A percentile compares a stretch with the other conserved stretches of the same genome.
Evolutionary conservation across 2,329 filamentous ascomycete genomes (phyloP).

Genomic region (Lachnellula occidentalis): DNA sequence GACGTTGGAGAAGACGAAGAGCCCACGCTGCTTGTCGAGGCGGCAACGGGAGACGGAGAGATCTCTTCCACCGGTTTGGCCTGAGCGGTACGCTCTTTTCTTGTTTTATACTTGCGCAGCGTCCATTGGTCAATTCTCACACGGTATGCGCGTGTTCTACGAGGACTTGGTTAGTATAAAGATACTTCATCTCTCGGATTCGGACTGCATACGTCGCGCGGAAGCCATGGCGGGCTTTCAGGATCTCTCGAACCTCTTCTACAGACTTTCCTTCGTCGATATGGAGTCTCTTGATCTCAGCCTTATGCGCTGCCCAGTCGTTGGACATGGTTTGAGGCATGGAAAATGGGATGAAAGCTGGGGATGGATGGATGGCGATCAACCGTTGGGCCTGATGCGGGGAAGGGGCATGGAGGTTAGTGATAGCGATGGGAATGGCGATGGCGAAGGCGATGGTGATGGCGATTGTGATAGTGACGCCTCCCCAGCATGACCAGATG

Average conservation of each 20-base stretch:
- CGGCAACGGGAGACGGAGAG: not conserved
- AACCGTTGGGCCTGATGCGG: not conserved
- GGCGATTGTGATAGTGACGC: too few relatives aligned
- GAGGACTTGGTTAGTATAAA: not conserved
- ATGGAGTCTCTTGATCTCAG: conserved; percentile 12
- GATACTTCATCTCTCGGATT: not conserved
- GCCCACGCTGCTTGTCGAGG: not conserved
- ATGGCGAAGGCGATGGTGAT: too few relatives aligned
- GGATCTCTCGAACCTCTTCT: conserved; percentile 9
- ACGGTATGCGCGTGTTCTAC: conserved; percentile 12
- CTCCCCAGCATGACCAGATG: too few relatives aligned
- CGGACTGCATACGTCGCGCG: conserved; percentile 10
- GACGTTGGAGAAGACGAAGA: not conserved
- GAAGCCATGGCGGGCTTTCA: conserved; percentile 9
- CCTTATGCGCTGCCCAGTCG: conserved; percentile 11
- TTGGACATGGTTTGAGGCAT: conserved; percentile 8
- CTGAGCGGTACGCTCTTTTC: not conserved
- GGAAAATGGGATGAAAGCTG: not conserved
- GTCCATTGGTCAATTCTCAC: conserved; percentile 17
- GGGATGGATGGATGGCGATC: not conserved
- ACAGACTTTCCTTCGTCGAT: conserved; percentile 9
- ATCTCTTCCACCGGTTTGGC: not conserved
- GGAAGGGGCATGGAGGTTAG: too few relatives aligned
- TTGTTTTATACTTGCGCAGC: conserved; percentile 13
- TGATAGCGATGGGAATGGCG: too few relatives aligned